These are phyloP conservation scores for Hordeum pubiflorum DNA, from an alignment of 202 grass and related monocot species.

Conservation along the genomic window DNA sequence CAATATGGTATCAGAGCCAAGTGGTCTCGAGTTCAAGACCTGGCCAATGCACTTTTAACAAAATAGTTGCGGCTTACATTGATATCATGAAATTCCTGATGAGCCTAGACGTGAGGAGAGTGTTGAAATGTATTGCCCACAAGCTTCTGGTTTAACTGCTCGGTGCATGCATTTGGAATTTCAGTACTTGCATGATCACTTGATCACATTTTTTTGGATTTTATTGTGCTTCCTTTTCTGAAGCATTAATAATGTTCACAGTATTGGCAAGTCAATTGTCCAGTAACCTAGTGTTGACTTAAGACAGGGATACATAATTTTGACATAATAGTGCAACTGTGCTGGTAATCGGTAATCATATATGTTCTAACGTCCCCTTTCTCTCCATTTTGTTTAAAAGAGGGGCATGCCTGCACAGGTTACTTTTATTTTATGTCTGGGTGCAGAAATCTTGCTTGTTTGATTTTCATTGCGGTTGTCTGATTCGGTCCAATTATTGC, in stretches of 20 bases:
- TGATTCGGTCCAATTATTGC: constrained; percentile 14
- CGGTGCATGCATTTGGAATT: not conserved
- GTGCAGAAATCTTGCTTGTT: not conserved
- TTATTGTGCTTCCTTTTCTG: not conserved
- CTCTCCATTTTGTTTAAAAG: not conserved
- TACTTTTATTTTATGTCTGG: constrained; percentile 9
- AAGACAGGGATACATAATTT: not conserved
- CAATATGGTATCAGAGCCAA: not conserved
- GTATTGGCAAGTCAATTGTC: not conserved
- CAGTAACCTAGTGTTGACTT: not conserved
- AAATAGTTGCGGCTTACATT: not conserved
- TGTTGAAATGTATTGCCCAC: not conserved
- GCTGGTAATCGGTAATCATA: not conserved
- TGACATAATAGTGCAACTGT: not conserved
- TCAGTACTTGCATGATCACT: not conserved
- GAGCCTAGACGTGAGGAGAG: not conserved
- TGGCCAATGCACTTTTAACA: not conserved
- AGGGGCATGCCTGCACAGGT: not conserved
- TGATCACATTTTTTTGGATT: not conserved
- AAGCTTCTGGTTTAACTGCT: not conserved
- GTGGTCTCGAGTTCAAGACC: not conserved
- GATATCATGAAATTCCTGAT: not conserved
- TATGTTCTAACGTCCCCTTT: not conserved
- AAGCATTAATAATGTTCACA: not conserved
- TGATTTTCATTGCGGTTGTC: not conserved